A percentile compares a stretch with the other conserved stretches of the same genome.
Conservation (phyloP, 306 rosid species). For the Heteromeles arbutifolia region DNA sequence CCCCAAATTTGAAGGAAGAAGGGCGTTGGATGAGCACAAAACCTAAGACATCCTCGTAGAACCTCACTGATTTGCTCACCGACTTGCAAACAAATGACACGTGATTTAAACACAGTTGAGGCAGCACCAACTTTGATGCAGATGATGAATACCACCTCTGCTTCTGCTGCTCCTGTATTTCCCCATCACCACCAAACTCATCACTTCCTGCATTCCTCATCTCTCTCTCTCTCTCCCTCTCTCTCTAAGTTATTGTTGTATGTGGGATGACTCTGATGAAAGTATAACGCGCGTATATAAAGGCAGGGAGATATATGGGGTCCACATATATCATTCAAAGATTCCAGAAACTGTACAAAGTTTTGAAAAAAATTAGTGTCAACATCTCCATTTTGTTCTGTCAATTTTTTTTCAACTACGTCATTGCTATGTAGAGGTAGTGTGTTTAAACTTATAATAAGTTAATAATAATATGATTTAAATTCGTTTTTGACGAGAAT, state of each 20-base stretch:
- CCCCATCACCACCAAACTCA: not conserved
- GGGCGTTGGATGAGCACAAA: constrained; percentile 63
- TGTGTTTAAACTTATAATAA: too few species aligned
- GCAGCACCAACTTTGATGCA: not conserved
- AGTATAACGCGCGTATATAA: not conserved
- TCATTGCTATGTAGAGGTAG: too few species aligned
- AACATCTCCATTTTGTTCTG: too few species aligned
- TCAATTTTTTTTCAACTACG: too few species aligned
- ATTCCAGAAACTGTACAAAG: not conserved
- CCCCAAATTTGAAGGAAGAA: constrained; percentile 60
- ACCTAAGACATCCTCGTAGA: constrained; percentile 51
- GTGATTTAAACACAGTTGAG: constrained; percentile 48
- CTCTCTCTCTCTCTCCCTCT: not conserved
- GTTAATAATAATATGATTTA: too few species aligned
- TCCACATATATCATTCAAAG: not conserved
- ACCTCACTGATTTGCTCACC: constrained; percentile 39
- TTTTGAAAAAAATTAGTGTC: not conserved
- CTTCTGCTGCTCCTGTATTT: not conserved
- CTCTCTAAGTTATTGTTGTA: not conserved
- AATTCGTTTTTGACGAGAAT: rapidly evolving
- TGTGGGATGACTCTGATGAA: not conserved
- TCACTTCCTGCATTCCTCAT: constrained; percentile 2
- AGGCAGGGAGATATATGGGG: not conserved
- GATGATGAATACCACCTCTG: not conserved
- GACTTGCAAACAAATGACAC: constrained; percentile 57